phyloP scores from a whole-genome alignment of 139 green algal genomes.

The Micromonas pusilla region DNA sequence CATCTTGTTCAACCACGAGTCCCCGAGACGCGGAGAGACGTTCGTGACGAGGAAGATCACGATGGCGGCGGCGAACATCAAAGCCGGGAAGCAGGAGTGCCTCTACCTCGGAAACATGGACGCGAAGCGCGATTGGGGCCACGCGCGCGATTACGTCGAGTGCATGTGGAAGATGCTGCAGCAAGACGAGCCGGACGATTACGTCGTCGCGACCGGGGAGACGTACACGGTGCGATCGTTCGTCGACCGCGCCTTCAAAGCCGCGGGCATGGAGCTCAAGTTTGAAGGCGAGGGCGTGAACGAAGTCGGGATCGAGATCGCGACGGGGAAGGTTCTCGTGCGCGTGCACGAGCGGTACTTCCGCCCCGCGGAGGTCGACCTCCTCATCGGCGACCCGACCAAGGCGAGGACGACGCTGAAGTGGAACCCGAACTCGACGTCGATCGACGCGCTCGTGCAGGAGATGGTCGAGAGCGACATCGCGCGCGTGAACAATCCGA shows the following conservation, averaged over 20 bases:
- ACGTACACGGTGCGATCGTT: constrained; percentile 48
- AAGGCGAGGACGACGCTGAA: constrained; percentile 52
- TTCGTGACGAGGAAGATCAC: constrained; percentile 79
- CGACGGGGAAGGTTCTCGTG: constrained; percentile 17
- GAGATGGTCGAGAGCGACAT: constrained; percentile 67
- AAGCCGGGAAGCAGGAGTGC: constrained; percentile 26
- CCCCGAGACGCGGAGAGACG: constrained; percentile 58
- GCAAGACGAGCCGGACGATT: constrained; percentile 60
- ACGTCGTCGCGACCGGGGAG: constrained; percentile 60
- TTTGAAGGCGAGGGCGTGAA: constrained; percentile 50
- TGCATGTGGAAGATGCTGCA: constrained; percentile 75
- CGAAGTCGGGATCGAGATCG: constrained; percentile 34
- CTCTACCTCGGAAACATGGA: constrained; percentile 72
- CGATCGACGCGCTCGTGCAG: constrained; percentile 49
- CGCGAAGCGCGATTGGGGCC: constrained; percentile 70
- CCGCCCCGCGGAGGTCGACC: constrained; percentile 65
- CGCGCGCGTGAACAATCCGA: constrained; percentile 14
- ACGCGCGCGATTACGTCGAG: constrained; percentile 68
- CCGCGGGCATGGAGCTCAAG: constrained; percentile 36
- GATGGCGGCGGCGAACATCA: constrained; percentile 37
- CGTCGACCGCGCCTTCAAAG: constrained; percentile 41
- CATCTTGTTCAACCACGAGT: constrained; percentile 82
- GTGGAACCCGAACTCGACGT: constrained; percentile 49
- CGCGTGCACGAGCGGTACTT: constrained; percentile 53
- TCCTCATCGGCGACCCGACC: constrained; percentile 55